A percentile compares a stretch with the other conserved stretches of the same genome.
phyloP scores from a whole-genome alignment of 805 yeast species.

The Saccharomycopsis javanensis region DNA sequence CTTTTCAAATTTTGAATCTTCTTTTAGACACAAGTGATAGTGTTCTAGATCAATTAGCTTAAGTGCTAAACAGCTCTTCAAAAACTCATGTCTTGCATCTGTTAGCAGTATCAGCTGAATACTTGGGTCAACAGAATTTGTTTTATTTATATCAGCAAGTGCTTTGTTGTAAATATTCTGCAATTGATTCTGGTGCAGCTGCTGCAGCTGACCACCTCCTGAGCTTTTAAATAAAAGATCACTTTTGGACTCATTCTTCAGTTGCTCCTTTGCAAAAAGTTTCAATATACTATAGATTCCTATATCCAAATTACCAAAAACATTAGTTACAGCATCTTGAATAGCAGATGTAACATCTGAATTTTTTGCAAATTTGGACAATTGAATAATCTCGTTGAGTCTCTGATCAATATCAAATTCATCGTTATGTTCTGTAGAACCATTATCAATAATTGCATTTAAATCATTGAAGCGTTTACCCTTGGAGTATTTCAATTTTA shows the following conservation, averaged over 20 bases:
- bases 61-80: slow-evolving; percentile 35
- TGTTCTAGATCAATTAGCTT: slow-evolving; percentile 29
- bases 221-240: slow-evolving; percentile 21
- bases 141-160: slow-evolving; percentile 32
- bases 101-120: slow-evolving; percentile 24
- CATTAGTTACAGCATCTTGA: slow-evolving; percentile 11
- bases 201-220: slow-evolving; percentile 21
- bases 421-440: too few relatives aligned
- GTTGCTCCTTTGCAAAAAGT: slow-evolving; percentile 14
- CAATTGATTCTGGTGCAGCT: slow-evolving; percentile 26
- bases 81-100: slow-evolving; percentile 43
- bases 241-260: slow-evolving; percentile 21
- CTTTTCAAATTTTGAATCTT: slow-evolving; percentile 31
- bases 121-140: neutral
- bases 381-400: neutral
- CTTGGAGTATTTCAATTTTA: slow-evolving; percentile 8
- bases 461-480: slow-evolving; percentile 3
- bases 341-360: slow-evolving; percentile 2
- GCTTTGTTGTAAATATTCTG: slow-evolving; percentile 27
- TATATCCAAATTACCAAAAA: slow-evolving; percentile 28
- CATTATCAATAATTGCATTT: too few relatives aligned
- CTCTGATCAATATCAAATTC: neutral
- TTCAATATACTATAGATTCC: slow-evolving; percentile 26
- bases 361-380: neutral
- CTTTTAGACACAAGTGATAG: slow-evolving; percentile 29